Base-by-base conservation (phyloP, 2,329 filamentous ascomycete genomes). In the Epichloe typhina region DNA sequence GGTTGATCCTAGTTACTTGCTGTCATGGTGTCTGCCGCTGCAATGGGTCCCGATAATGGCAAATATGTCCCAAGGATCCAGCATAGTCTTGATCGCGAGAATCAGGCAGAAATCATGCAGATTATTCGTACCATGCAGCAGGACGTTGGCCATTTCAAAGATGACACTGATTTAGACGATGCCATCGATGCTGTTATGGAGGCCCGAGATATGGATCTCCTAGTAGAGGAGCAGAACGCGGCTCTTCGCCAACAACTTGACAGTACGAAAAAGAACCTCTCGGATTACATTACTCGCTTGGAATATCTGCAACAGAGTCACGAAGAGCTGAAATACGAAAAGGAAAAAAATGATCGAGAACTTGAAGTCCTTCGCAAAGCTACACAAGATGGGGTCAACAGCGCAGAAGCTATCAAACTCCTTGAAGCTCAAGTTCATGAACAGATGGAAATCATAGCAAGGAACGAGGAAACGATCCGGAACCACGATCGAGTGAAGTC, bases 391-490 rank as follows among this genome's bases (percentile, higher is more conserved):
- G 68, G 79, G 61, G 66, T 71, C 64, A 71, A 69, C 64, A 77
- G 69, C 61, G 74, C 69, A 21, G 71, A 74, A 50, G 68, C 74
- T 47, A 73, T 80, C 55, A 70, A 71, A 65, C 66, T 73, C 53
- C 68, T 84, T 57, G 72, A 82, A 57, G 67, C 69, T 42, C 75
- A 76, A 56, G 69, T 83, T 23, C 76, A 77, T 40, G 80, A 88
- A 58, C 81, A 85, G 59, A 82, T 87, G 62, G 75, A 83, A 52
- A 71, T 88, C 47, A 89, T 90, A 60, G 80, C 81, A 39, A 61
- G 62, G 36, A 76, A 73, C 23, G 78, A 88, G 57, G 86, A 90
- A 62, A 57, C 54, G n/a, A 69, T 69, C 46, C 63, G 66, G 11
- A 62, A 58, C 23, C 61, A 66, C 50, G 61, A 66, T 43, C 62